phyloP scores from a whole-genome alignment of 164 flowering plant species.

The Aristolochia fimbriata region DNA sequence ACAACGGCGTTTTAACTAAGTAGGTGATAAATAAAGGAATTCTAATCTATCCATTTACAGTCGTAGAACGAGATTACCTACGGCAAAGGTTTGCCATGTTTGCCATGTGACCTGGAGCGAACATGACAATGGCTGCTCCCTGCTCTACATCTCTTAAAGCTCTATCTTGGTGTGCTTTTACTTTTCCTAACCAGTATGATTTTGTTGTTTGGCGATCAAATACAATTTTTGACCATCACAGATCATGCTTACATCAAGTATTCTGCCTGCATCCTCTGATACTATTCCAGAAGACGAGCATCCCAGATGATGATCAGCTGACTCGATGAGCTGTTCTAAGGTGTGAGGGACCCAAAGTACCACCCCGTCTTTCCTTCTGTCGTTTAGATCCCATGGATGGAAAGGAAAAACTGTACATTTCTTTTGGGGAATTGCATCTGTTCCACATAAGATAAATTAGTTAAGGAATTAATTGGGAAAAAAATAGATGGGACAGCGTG shows the following conservation, averaged over 20 bases:
- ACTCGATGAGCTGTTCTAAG: constrained; percentile 52
- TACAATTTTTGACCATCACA: constrained; percentile 70
- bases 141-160: no score
- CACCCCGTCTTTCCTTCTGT: constrained; percentile 46
- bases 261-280: constrained; percentile 75
- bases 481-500: background rate
- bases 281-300: constrained; percentile 30
- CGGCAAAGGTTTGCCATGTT: no score
- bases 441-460: background rate
- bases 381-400: constrained; percentile 66
- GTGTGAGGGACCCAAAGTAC: constrained; percentile 62
- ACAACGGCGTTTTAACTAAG: no score
- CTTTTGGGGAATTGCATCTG: constrained; percentile 25
- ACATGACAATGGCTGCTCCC: no score
- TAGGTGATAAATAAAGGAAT: no score
- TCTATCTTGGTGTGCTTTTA: no score
- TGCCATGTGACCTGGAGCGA: no score
- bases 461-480: background rate
- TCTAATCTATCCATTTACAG: no score
- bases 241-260: constrained; percentile 55
- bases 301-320: constrained; percentile 36
- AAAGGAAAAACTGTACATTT: constrained; percentile 85
- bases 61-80: no score
- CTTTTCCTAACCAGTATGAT: no score
- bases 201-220: constrained; percentile 9